Conservation (phyloP, 1,284 basidiomycete genomes). For the Volvariella volvacea region DNA sequence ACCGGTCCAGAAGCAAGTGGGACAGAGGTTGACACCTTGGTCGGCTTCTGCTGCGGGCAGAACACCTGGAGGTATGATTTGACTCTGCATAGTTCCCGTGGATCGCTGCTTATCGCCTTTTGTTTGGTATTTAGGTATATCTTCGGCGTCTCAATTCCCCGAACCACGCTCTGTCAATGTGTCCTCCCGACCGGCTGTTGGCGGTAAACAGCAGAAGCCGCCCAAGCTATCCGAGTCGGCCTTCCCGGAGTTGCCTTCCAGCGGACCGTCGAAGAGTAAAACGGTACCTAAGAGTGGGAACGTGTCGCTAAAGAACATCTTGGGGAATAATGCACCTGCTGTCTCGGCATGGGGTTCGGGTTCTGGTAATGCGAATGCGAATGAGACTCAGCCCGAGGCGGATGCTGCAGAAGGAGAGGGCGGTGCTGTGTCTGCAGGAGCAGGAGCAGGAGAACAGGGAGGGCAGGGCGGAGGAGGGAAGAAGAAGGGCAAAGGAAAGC, state of each 20-base stretch:
- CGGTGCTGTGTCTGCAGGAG: neutral
- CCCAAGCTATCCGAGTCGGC: slow-evolving; percentile 47
- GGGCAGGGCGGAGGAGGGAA: slow-evolving; percentile 12
- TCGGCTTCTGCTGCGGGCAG: too few relatives aligned
- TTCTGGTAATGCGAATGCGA: slow-evolving; percentile 9
- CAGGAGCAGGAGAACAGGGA: slow-evolving; percentile 4
- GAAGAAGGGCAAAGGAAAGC: slow-evolving; percentile 78
- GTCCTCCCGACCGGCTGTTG: neutral
- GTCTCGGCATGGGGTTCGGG: slow-evolving; percentile 41
- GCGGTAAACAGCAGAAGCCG: slow-evolving; percentile 14
- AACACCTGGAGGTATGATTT: too few relatives aligned
- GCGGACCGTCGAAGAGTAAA: slow-evolving; percentile 32
- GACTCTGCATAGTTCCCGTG: too few relatives aligned
- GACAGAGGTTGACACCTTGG: too few relatives aligned
- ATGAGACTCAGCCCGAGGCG: neutral
- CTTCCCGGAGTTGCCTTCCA: slow-evolving; percentile 67
- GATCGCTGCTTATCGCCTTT: too few relatives aligned
- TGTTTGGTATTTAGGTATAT: too few relatives aligned
- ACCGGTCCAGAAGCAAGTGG: too few relatives aligned
- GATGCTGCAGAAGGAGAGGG: too few relatives aligned
- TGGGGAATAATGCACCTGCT: slow-evolving; percentile 46
- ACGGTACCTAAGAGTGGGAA: slow-evolving; percentile 51
- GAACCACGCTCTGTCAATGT: neutral
- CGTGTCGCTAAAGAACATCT: slow-evolving; percentile 61
- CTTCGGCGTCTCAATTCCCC: slow-evolving; percentile 13